Base-by-base conservation (phyloP, 345 rosid genomes). In the Gossypium rotundifolium region DNA sequence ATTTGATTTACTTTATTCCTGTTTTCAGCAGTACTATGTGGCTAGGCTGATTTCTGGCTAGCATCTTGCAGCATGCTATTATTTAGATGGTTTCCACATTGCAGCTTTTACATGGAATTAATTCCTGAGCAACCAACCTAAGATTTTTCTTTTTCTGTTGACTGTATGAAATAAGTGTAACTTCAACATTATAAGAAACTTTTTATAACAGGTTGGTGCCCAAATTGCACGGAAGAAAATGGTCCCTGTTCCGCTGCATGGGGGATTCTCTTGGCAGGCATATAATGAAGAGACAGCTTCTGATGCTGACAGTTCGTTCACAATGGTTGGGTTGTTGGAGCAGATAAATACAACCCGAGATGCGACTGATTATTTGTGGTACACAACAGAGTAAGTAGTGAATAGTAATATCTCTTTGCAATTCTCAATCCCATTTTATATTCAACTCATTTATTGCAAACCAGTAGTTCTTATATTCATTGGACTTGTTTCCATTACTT, bases 301-400 rank as follows among this genome's bases (percentile, higher is more conserved):
- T 16, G 87, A 84, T 55, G 79, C 78, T 67, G 99, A 91, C 70
- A 86, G 79, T 71, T 82, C 91, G 12, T 96, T 96, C 83, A 88
- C 90, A n/a, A 80, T 78, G 87, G 88, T 77, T 0, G 97, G 99
- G 55, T 87, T 96, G 88, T 75, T 96, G 84, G 99, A 93, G 84
- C 99, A 96, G 90, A 85, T 96, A 77, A 96, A 91, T 82, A 88
- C 94, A 67, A 96, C 99, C 42, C 86, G 97, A 78, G 99, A 96
- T 82, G 72, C 57, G 60, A 79, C 98, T 2, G 99, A 96, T 75
- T 96, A 96, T 76, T 80, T 96, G 89, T 96, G 99, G 99, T 96
- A 91, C 87, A 84, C 83, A 79, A 96, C 99, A 74, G 97, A 93
- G 99, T 96, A 78, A 91, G 99, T 88, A 77, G 71, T 49, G 16